These are phyloP conservation scores for Agastache rugosa DNA, from an alignment of 257 asterid genomes.

Conservation along the genomic window DNA sequence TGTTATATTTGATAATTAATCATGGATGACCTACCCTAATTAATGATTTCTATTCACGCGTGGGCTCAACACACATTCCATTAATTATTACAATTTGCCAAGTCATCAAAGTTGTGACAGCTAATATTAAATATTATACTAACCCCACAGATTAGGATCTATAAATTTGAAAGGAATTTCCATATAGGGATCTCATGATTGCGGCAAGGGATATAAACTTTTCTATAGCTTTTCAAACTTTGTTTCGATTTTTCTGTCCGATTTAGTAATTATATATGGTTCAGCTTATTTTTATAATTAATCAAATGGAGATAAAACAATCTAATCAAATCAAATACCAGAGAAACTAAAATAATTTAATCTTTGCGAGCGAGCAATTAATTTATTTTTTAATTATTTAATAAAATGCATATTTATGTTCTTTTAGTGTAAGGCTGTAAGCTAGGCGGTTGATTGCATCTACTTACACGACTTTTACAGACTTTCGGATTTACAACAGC, in stretches of 20 bases:
- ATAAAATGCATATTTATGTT: too few species aligned
- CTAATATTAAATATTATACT: not conserved
- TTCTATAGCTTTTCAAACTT: not conserved
- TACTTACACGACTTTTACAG: too few species aligned
- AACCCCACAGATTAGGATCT: not conserved
- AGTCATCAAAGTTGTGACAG: not conserved
- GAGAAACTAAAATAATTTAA: not conserved
- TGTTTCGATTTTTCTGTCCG: not conserved
- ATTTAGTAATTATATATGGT: not conserved
- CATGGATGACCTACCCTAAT: not conserved
- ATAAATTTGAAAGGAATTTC: not conserved
- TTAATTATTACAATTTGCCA: not conserved
- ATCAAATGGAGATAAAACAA: too few species aligned
- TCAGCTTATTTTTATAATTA: too few species aligned
- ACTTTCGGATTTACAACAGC: too few species aligned
- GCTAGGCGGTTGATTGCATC: too few species aligned
- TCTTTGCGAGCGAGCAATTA: not conserved
- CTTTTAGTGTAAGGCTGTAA: too few species aligned
- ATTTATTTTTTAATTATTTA: too few species aligned
- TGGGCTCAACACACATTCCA: not conserved
- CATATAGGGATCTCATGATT: not conserved
- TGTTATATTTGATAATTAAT: not conserved
- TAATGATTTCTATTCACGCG: not conserved
- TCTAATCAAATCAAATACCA: not conserved
- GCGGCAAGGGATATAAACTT: not conserved